A percentile compares a stretch with the other conserved stretches of the same genome.
Conservation (phyloP, 176 grass and related monocot genomes). For the Guadua angustifolia region DNA sequence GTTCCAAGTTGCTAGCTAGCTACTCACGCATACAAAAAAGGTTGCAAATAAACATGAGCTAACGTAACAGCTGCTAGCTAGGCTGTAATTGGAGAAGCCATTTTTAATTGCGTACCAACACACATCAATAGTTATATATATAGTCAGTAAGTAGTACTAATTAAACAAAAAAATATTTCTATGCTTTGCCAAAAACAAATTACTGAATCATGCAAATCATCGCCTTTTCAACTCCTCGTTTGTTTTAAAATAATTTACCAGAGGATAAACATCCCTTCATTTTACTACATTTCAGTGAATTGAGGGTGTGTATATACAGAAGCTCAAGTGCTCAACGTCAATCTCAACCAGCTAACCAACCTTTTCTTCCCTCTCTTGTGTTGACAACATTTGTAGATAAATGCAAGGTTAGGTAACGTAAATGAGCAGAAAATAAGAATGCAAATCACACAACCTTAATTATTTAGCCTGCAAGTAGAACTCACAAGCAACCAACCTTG, state of each 20-base stretch:
- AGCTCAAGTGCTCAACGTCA: not conserved
- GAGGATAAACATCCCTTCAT: not conserved
- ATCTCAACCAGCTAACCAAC: not conserved
- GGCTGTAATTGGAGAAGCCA: not conserved
- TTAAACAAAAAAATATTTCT: not conserved
- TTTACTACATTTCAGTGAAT: not conserved
- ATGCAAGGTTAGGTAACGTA: not conserved
- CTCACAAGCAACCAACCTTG: slow-evolving; percentile 1
- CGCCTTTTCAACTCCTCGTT: not conserved
- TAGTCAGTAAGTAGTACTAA: not conserved
- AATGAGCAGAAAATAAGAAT: not conserved
- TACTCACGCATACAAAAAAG: not conserved
- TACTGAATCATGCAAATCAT: not conserved
- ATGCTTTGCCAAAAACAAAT: not conserved
- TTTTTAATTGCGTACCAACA: not conserved
- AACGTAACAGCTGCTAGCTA: not conserved
- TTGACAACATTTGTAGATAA: not conserved
- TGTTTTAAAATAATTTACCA: not conserved
- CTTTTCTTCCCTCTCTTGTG: not conserved
- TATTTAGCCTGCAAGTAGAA: not conserved
- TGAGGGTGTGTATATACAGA: not conserved
- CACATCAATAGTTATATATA: not conserved
- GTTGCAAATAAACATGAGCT: not conserved
- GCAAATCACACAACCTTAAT: not conserved
- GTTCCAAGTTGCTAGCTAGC: not conserved